These are phyloP conservation scores for Gomphus sp. DNA, from an alignment of 1,284 basidiomycete genomes.

Conservation along the genomic window DNA sequence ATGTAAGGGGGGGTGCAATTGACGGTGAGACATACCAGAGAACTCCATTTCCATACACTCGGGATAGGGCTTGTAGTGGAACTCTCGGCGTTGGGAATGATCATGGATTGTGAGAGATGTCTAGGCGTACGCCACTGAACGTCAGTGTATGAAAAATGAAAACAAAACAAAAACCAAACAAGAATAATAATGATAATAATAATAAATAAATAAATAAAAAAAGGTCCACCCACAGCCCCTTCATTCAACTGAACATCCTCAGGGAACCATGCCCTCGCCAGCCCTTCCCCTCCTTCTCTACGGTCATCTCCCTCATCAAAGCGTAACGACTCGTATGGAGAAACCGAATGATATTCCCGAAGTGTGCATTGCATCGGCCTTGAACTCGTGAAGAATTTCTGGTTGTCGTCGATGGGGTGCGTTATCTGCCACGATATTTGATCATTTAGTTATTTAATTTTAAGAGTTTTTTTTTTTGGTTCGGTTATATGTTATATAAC, in stretches of 20 bases:
- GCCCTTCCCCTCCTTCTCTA: not conserved
- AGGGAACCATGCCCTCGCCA: conserved; percentile 1
- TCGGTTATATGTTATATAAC: too few relatives aligned
- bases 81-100: not conserved
- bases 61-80: not conserved
- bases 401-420: not conserved
- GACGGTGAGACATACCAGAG: not conserved
- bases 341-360: not conserved
- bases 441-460: not conserved
- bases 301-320: not conserved
- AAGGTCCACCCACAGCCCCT: not conserved
- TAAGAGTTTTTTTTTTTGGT: too few relatives aligned
- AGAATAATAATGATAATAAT: too few relatives aligned
- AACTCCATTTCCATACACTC: too few relatives aligned
- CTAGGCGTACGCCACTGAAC: not conserved
- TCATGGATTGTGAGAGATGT: not conserved
- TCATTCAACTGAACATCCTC: not conserved
- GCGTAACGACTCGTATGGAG: not conserved
- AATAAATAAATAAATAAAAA: too few relatives aligned
- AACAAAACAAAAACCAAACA: not conserved
- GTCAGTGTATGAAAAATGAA: not conserved
- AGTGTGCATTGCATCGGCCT: not conserved
- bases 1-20: not conserved
- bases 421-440: not conserved
- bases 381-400: not conserved